Evolutionary conservation across 192 early-diverging fungal genomes (phyloP).

Genomic region (Coemansia sp.): DNA sequence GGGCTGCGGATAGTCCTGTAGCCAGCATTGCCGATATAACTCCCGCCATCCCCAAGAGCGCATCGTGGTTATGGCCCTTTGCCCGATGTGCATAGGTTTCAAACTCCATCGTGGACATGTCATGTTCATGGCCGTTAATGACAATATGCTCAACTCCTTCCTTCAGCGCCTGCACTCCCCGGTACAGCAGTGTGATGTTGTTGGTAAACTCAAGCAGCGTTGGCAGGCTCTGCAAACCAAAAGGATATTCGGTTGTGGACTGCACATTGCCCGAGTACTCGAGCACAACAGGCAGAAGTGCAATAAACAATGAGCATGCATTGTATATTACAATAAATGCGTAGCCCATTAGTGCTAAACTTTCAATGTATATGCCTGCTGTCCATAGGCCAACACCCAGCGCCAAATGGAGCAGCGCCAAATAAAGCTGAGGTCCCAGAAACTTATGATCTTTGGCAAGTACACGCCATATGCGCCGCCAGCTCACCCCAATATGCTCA

Average conservation of each 20-base stretch:
- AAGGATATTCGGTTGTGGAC: slow-evolving; percentile 23
- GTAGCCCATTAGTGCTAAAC: slow-evolving; percentile 36
- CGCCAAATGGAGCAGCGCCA: slow-evolving; percentile 11
- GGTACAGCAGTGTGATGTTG: slow-evolving; percentile 32
- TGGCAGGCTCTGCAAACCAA: slow-evolving; percentile 27
- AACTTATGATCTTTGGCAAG: slow-evolving; percentile 25
- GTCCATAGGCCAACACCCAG: slow-evolving; percentile 22
- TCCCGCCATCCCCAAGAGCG: slow-evolving; percentile 5
- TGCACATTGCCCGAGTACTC: slow-evolving; percentile 37
- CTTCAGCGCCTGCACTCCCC: slow-evolving; percentile 40
- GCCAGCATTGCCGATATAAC: slow-evolving; percentile 16
- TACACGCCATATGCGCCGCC: slow-evolving; percentile 26
- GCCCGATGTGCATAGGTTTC: slow-evolving; percentile 27
- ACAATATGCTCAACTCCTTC: slow-evolving; percentile 43
- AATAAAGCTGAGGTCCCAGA: slow-evolving; percentile 27
- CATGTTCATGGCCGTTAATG: slow-evolving; percentile 28
- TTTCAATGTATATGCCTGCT: slow-evolving; percentile 20
- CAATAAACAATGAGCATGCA: slow-evolving; percentile 30
- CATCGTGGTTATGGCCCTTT: slow-evolving; percentile 10
- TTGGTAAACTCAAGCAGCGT: slow-evolving; percentile 44
- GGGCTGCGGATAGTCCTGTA: slow-evolving; percentile 21
- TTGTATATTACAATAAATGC: slow-evolving; percentile 33
- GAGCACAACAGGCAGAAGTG: slow-evolving; percentile 19
- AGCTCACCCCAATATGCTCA: slow-evolving; percentile 13
- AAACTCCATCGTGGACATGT: slow-evolving; percentile 24